Evolutionary conservation across 2,329 filamentous ascomycete species (phyloP), one percentile per base, ranked within the genome.

Genomic region (Stylonectria norvegica): DNA sequence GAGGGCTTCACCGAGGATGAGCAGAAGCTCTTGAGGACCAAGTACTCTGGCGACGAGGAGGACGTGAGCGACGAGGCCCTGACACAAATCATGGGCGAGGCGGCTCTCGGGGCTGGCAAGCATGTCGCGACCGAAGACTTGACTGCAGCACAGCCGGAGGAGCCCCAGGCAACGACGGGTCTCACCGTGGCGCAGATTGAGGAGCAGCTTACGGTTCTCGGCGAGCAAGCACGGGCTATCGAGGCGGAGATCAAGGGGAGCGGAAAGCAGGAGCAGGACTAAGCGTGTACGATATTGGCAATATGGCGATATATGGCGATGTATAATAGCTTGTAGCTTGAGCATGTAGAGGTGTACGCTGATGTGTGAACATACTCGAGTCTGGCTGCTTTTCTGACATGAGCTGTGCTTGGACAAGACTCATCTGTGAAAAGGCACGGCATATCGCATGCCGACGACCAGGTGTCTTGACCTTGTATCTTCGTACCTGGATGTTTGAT

Each of bases 1-100:
- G 50, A 62, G 40, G 63, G 59, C 4, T 66, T 68, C 45, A 65
- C 43, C 28, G 64, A 66, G 34, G 65, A 67, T 14, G 65, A 68
- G 45, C 53, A 64, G 52, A 57, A 59, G 43, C 39, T 68, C 5
- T 40, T 68, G 34, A 44, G 57, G 18, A 42, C 55, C 18, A 47
- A 56, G 20, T 55, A 57, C 36, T 36, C 55, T 19, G 46, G 43
- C 25, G 53, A 57, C 10, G 52, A 57, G 16, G 20, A 52, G n/a
- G 49, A 64, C 16, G 49, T 64, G 10, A 58, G 47, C n/a, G 63
- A 66, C 16, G 60, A 68, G 6, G 58, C 64, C 0, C 62, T 70
- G 59, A 41, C 71, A 34, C 42, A 56, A 15, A 55, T 65, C 43
- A 46, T 57, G 51, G 57, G 59, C 31, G 57, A 61, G 47, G 34